Conservation (phyloP, 306 rosid species). For the Pterocarpus macrocarpus region DNA sequence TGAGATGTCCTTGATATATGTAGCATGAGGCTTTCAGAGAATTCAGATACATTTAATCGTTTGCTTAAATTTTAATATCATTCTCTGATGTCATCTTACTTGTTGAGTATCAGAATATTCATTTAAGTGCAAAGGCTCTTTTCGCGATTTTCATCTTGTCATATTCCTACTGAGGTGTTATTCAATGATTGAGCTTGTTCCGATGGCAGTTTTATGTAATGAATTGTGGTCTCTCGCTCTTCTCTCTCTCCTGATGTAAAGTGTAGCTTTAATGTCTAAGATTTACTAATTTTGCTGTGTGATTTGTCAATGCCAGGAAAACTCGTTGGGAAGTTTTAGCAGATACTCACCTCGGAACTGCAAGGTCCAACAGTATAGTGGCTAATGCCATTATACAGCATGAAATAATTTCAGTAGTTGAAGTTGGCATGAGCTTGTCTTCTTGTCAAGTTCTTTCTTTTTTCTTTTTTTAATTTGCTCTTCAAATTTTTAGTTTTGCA, state of each 20-base stretch:
- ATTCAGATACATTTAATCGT: neutral
- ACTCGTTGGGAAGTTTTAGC: constrained; percentile 25
- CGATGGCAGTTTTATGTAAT: constrained; percentile 12
- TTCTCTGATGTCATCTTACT: constrained; percentile 9
- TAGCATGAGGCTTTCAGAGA: neutral
- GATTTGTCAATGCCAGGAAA: constrained; percentile 45
- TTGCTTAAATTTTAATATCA: constrained; percentile 28
- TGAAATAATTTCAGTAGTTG: constrained; percentile 19
- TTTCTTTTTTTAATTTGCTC: neutral
- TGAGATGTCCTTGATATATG: neutral
- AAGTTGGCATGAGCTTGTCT: constrained; percentile 5
- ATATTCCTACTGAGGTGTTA: neutral
- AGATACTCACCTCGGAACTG: neutral
- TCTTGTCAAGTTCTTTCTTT: neutral
- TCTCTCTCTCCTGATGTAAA: neutral
- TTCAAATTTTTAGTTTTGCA: constrained; percentile 22
- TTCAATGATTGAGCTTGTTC: neutral
- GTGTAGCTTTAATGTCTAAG: constrained; percentile 17
- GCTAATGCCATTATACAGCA: neutral
- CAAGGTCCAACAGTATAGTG: constrained; percentile 20
- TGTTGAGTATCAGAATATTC: neutral
- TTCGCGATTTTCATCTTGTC: neutral
- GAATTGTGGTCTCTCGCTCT: neutral
- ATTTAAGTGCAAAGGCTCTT: constrained; percentile 20
- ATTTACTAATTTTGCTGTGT: constrained; percentile 31